Conservation (phyloP, 345 rosid genomes). For the Hevea brasiliensis region DNA sequence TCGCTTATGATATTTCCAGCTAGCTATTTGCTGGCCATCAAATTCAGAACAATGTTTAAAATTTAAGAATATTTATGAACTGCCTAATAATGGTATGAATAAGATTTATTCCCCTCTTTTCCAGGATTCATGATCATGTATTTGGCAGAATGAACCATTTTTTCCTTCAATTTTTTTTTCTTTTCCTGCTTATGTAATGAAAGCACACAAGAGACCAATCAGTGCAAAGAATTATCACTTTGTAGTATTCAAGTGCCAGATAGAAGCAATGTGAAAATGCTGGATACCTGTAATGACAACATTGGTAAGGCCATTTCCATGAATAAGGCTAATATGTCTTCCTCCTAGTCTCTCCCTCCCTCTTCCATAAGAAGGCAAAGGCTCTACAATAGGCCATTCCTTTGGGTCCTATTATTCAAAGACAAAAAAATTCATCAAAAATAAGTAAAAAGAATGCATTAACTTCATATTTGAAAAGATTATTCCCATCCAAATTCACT, state of each 20-base stretch:
- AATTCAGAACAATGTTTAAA: too few relatives aligned
- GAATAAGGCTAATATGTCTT: conserved; percentile 96
- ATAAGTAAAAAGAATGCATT: neutral
- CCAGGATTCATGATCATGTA: neutral
- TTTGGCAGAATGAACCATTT: neutral
- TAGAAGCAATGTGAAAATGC: neutral
- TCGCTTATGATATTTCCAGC: neutral
- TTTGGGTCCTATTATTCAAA: conserved; percentile 50
- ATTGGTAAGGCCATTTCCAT: conserved; percentile 83
- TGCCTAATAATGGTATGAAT: neutral
- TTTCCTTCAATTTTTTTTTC: neutral
- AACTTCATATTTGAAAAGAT: neutral
- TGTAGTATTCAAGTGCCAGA: neutral
- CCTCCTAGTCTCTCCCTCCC: conserved; percentile 98
- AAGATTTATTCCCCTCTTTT: neutral
- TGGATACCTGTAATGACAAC: conserved; percentile 81
- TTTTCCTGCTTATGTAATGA: neutral
- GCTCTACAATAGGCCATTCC: conserved; percentile 92
- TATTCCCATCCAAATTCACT: neutral
- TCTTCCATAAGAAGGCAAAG: conserved; percentile 98
- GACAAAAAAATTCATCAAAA: conserved; percentile 1
- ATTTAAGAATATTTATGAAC: too few relatives aligned
- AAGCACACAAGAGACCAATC: neutral
- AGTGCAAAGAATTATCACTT: neutral
- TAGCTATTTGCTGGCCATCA: too few relatives aligned